These are phyloP conservation scores for Abrus pulchellus DNA, from an alignment of 306 rosid genomes.

Conservation along the genomic window DNA sequence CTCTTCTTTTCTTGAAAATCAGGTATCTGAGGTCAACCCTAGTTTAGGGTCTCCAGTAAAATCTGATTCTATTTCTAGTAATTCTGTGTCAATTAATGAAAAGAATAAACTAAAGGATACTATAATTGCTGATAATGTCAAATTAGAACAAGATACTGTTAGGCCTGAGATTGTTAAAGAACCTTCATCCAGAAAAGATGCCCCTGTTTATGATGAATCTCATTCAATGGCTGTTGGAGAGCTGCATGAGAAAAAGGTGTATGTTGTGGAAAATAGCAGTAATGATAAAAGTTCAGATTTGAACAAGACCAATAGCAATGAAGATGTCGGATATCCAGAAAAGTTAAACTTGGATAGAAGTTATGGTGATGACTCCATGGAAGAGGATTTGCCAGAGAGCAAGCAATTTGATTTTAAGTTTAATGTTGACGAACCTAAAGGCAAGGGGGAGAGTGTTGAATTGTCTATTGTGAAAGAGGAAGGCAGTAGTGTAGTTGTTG, in stretches of 20 bases:
- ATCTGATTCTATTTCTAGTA: conserved; percentile 99
- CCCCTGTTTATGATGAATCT: conserved; percentile 78
- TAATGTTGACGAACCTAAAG: conserved; percentile 64
- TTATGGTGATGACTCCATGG: conserved; percentile 99
- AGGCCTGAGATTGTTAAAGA: conserved; percentile 97
- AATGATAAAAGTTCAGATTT: conserved; percentile 59
- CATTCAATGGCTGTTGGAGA: conserved; percentile 72
- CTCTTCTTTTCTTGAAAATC: conserved; percentile 74
- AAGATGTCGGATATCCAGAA: conserved; percentile 85
- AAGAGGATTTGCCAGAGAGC: conserved; percentile 88
- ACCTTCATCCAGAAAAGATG: conserved; percentile 84
- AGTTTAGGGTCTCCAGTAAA: conserved; percentile 93
- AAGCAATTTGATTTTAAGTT: conserved; percentile 82
- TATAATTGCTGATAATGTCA: conserved; percentile 98
- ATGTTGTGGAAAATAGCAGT: conserved; percentile 55
- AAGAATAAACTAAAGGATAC: conserved; percentile 98
- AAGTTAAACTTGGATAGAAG: conserved; percentile 94
- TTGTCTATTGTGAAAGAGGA: conserved; percentile 64
- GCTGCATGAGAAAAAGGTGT: conserved; percentile 54
- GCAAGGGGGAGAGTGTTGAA: conserved; percentile 60
- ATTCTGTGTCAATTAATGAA: conserved; percentile 98
- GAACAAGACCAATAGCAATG: conserved; percentile 56
- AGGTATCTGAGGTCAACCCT: conserved; percentile 99
- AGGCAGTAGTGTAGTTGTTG: conserved; percentile 52
- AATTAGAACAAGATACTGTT: conserved; percentile 94